phyloP scores from a whole-genome alignment of 2,329 filamentous ascomycete genomes.

The Trichoderma koningii region DNA sequence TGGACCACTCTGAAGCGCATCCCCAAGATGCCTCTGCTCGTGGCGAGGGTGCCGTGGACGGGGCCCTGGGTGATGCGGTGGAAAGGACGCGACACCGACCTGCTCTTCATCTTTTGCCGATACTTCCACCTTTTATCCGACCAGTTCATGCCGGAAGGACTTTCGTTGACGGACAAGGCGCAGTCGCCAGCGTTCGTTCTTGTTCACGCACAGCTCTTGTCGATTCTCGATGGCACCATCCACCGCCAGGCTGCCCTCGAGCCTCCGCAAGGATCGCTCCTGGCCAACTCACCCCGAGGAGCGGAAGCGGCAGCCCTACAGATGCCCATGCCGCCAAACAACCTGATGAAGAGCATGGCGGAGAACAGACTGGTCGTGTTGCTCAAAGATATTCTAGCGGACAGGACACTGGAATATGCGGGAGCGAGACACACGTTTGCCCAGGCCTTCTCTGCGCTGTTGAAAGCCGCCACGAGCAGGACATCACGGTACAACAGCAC shows the following conservation, averaged over 20 bases:
- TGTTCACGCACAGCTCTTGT: constrained; percentile 79
- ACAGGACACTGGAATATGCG: constrained; percentile 43
- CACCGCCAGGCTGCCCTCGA: constrained; percentile 68
- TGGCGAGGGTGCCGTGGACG: constrained; percentile 77
- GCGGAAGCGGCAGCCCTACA: constrained; percentile 68
- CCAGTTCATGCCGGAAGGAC: constrained; percentile 64
- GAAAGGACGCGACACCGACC: constrained; percentile 82
- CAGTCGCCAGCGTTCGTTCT: constrained; percentile 76
- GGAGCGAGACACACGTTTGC: constrained; percentile 69
- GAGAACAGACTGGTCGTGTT: constrained; percentile 84
- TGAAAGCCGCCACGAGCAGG: constrained; percentile 72
- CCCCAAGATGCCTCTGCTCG: constrained; percentile 65
- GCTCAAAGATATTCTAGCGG: constrained; percentile 74
- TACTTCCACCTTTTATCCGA: constrained; percentile 79
- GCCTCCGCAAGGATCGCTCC: constrained; percentile 45
- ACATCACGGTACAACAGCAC: constrained; percentile 80
- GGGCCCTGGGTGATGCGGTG: constrained; percentile 83
- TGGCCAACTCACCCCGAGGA: constrained; percentile 50
- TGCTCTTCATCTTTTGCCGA: constrained; percentile 91
- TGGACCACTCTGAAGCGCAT: constrained; percentile 64
- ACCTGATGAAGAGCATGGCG: constrained; percentile 78
- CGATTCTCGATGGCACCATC: constrained; percentile 78
- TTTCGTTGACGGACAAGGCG: constrained; percentile 58
- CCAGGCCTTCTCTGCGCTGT: constrained; percentile 69
- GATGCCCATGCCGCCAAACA: constrained; percentile 63